Evolutionary conservation across 2,329 filamentous ascomycete species (phyloP), one percentile per base, ranked within the genome.

Genomic region (Waltergamsia citrina): DNA sequence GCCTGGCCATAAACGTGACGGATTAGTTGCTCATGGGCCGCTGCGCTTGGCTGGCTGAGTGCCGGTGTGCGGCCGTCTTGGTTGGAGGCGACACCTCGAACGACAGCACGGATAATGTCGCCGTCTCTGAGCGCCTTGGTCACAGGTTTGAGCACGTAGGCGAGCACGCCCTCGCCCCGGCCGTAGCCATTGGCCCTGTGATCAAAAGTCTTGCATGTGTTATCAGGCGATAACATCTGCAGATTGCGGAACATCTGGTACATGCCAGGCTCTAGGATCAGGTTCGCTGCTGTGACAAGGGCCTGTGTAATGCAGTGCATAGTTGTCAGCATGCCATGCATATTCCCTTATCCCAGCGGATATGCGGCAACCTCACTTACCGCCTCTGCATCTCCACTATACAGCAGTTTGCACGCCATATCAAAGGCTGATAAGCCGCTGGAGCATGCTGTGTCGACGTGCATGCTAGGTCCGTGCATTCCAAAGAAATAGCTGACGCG

Each of bases 131-230:
- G 36, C 0, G 74, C 74, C 2, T 57, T 47, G 5, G 46, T 50
- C 2, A 77, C 44, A 2, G 47, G 53, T 45, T 78, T 78, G 0
- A 79, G 41, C 0, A 76, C 49, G 0, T 78, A 41, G 0, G 56
- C 51, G 1, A 61, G 61, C 9, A 72, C 48, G 1, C 70, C 71
- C 33, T 78, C 74, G 19, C 40, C 44, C 7, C 35, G 22, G 18
- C 15, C 35, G 25, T 15, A 37, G 23, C 35, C 35, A 17, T 33
- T 29, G 22, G 29, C 35, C 19, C n/a, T 28, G 17, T 32, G 29
- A 16, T 37, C 29, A 16, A 33, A 33, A 31, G 10, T 9, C 11
- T 44, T 36, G 30, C 43, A 44, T 1, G 38, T 36, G 16, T 24
- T 38, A n/a, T 44, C 42, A 1, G 29, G 15, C 7, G 38, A 34